Evolutionary conservation across 257 asterid species (phyloP), one percentile per base, ranked within the genome.

Genomic region (Solanum bulbocastanum): DNA sequence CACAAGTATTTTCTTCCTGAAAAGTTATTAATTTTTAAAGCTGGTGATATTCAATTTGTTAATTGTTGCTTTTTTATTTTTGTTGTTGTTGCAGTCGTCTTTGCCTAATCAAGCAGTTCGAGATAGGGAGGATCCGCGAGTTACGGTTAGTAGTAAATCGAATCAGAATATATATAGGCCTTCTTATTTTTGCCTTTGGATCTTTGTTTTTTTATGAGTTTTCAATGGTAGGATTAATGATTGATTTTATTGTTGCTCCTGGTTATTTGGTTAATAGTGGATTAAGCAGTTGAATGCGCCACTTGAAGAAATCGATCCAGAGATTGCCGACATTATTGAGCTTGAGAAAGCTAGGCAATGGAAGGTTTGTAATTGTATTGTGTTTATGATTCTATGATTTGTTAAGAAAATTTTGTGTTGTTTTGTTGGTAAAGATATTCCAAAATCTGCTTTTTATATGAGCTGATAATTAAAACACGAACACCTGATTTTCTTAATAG

Each of bases 321-420:
- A 96, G 93, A 88, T 96, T 91, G 92, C 96, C 40, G 96, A 95
- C 91, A 96, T 96, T 86, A 93, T 96, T 25, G 99, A 96, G 97
- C 98, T 88, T 44, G 99, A 96, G 91, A 96, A 96, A 90, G 96
- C 98, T 44, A 94, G 99, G 86, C 99, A 96, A 92, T 96, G 99
- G 99, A 96, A 96, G 98, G 99, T 96, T 87, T 11, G 37, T 76
- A 27, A 44, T 83, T 32, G n/a, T 78, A 15, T 7, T 32, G 81
- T 72, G 44, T 72, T 35, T 72, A 35, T 10, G 25, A 35, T 72
- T 16, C 44, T 5, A 35, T 72, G 27, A 18, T 72, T 72, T 71
- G 40, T 6, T 7, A 32, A 4, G 11, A 32, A 71, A 72, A 16
- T 6, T 30, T 30, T 69, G 6, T 69, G 20, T 69, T 30, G 25